Evolutionary conservation across 2,329 filamentous ascomycete genomes (phyloP).

Genomic region (Fusarium sp.): DNA sequence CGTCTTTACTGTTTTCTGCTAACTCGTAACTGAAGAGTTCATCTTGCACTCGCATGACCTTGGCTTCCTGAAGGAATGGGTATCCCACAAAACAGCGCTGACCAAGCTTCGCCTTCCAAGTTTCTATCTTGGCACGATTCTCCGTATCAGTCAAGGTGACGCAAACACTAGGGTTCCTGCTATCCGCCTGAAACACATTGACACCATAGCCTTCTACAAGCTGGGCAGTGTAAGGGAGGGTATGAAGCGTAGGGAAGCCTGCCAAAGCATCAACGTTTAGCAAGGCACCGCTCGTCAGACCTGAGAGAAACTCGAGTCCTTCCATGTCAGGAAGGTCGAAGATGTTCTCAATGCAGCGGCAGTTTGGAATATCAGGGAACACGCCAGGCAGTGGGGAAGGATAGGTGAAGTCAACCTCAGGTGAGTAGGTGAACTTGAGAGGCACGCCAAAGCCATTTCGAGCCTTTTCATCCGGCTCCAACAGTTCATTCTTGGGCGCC

Average conservation of each 20-base stretch:
- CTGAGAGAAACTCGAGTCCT: slow-evolving; percentile 84
- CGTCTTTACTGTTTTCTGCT: slow-evolving; percentile 69
- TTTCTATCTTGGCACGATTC: slow-evolving; percentile 71
- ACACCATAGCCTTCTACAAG: slow-evolving; percentile 81
- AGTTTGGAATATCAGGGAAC: slow-evolving; percentile 87
- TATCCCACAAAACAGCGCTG: slow-evolving; percentile 91
- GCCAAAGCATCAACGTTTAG: slow-evolving; percentile 85
- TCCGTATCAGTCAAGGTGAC: slow-evolving; percentile 83
- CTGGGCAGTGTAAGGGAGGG: slow-evolving; percentile 81
- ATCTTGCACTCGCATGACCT: slow-evolving; percentile 87
- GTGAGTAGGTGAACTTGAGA: slow-evolving; percentile 89
- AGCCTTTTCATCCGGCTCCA: slow-evolving; percentile 80
- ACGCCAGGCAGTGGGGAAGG: slow-evolving; percentile 87
- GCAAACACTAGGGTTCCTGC: slow-evolving; percentile 95
- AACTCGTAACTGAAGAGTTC: slow-evolving; percentile 90
- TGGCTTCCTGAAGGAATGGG: slow-evolving; percentile 93
- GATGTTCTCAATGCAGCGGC: slow-evolving; percentile 93
- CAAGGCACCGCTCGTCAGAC: slow-evolving; percentile 84
- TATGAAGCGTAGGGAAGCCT: slow-evolving; percentile 91
- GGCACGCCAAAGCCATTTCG: slow-evolving; percentile 93
- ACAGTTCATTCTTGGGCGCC: slow-evolving; percentile 79
- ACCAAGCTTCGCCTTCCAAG: slow-evolving; percentile 82
- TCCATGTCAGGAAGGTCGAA: slow-evolving; percentile 95
- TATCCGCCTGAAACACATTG: slow-evolving; percentile 94
- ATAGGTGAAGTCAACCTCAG: slow-evolving; percentile 81